A percentile compares a stretch with the other conserved stretches of the same genome.
phyloP scores from a whole-genome alignment of 768 basidiomycete species.

The Calocera cornea region DNA sequence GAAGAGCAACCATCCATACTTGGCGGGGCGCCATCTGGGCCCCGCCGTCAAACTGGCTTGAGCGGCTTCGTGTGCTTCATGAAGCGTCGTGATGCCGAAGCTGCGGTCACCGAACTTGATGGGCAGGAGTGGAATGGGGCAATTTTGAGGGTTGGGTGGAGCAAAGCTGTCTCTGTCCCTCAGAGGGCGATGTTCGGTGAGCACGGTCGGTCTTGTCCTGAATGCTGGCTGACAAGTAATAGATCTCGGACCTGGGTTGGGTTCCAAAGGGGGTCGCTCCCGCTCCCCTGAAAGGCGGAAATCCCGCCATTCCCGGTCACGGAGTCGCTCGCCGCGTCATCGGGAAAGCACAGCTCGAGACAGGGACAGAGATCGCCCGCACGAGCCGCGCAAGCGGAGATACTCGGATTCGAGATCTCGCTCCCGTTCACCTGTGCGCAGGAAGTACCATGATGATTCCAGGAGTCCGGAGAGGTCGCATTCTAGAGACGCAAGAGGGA shows the following conservation, averaged over 20 bases:
- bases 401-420: constrained; percentile 34
- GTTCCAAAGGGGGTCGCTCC: not conserved
- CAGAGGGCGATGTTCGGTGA: constrained; percentile 57
- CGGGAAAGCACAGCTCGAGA: constrained; percentile 16
- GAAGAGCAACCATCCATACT: constrained; percentile 54
- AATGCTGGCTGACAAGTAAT: not conserved
- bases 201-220: constrained; percentile 3
- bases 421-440: constrained; percentile 36
- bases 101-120: constrained; percentile 76
- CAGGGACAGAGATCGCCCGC: constrained; percentile 18
- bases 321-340: not conserved
- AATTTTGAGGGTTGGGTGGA: constrained; percentile 83
- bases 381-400: not conserved
- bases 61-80: constrained; percentile 97
- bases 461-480: constrained; percentile 2
- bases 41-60: constrained; percentile 62
- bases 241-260: not conserved
- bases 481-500: not conserved
- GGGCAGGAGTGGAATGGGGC: constrained; percentile 92
- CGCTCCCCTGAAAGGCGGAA: constrained; percentile 2
- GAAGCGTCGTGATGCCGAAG: constrained; percentile 83
- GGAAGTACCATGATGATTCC: constrained; percentile 12
- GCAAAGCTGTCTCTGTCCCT: constrained; percentile 85
- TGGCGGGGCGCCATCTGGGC: constrained; percentile 60
- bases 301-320: not conserved